phyloP scores from a whole-genome alignment of 1,284 basidiomycete genomes.

The Ceratobasidium sp. region DNA sequence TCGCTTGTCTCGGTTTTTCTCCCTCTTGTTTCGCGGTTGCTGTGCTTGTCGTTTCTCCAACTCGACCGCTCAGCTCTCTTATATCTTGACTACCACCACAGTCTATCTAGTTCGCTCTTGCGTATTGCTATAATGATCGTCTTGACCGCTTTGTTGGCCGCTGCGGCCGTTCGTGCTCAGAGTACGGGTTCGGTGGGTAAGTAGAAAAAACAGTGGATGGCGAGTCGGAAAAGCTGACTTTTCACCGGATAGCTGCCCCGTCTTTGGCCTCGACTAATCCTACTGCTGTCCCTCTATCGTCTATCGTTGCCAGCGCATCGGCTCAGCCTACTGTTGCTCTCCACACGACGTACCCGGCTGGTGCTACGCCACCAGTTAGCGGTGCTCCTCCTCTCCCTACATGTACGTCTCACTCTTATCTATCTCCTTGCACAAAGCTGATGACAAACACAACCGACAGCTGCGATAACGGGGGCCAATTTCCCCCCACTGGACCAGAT shows the following conservation, averaged over 20 bases:
- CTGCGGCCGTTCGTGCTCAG: constrained; percentile 22
- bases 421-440: background rate
- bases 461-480: constrained; percentile 62
- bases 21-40: background rate
- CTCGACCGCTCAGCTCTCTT: constrained; percentile 15
- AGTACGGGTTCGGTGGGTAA: background rate
- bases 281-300: constrained; percentile 54
- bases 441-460: constrained; percentile 53
- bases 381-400: constrained; percentile 76
- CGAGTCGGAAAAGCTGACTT: background rate
- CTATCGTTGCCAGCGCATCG: constrained; percentile 75
- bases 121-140: background rate
- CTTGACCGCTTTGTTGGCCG: constrained; percentile 18
- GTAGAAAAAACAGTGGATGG: background rate
- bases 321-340: constrained; percentile 67
- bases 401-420: constrained; percentile 61
- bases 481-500: constrained; percentile 81
- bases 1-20: constrained; percentile 6
- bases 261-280: constrained; percentile 42
- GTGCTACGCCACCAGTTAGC: constrained; percentile 71
- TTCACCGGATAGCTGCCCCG: background rate
- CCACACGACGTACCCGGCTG: constrained; percentile 69
- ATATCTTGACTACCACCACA: background rate
- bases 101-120: background rate
- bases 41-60: constrained; percentile 31